Percentiles rank a stretch among this genome's conserved stretches.
These are phyloP conservation scores for Epithemia pelagica DNA, from an alignment of 108 stramenopile species.

Conservation along the genomic window DNA sequence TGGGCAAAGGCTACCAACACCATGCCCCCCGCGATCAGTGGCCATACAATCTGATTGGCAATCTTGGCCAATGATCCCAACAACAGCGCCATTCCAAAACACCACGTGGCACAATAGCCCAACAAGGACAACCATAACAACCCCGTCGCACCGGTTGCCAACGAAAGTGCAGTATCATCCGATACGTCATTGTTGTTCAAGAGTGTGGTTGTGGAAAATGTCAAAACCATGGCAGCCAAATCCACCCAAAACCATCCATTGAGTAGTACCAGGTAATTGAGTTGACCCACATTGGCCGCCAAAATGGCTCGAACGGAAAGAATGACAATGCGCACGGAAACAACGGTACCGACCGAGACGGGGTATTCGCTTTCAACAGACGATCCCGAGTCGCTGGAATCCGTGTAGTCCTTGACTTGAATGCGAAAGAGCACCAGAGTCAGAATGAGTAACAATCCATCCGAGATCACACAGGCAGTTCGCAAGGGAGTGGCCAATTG, in stretches of 20 bases:
- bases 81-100: constrained; percentile 38
- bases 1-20: constrained; percentile 55
- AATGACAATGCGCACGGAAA: not conserved
- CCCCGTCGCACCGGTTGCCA: constrained; percentile 28
- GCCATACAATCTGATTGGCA: constrained; percentile 28
- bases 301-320: not conserved
- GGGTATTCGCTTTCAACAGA: not conserved
- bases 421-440: constrained; percentile 25
- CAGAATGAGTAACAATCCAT: constrained; percentile 21
- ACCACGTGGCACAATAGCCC: constrained; percentile 32
- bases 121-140: constrained; percentile 32
- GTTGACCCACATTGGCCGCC: not conserved
- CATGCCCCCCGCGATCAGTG: constrained; percentile 39
- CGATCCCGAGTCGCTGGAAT: not conserved
- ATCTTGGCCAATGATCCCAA: constrained; percentile 13
- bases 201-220: constrained; percentile 14
- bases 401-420: constrained; percentile 15
- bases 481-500: constrained; percentile 20
- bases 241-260: constrained; percentile 34
- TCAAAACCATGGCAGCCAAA: constrained; percentile 14
- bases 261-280: constrained; percentile 11
- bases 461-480: constrained; percentile 16
- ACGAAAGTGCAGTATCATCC: constrained; percentile 2
- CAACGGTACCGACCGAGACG: not conserved
- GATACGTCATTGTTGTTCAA: constrained; percentile 2